Base-by-base conservation (phyloP, 257 asterid species). In the Rhazya stricta region DNA sequence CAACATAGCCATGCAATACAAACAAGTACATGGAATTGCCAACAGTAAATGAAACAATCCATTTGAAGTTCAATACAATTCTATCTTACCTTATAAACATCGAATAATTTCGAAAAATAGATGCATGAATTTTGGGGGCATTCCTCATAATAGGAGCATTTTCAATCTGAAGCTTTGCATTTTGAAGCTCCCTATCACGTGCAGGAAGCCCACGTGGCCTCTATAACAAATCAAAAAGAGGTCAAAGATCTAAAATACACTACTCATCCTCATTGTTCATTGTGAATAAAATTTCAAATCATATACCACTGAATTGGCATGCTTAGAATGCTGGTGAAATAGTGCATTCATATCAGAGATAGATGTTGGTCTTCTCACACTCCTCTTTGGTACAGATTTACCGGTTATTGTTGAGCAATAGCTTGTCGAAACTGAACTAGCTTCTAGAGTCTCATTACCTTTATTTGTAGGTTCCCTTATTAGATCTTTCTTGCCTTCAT, bases 61-160 rank as follows among this genome's bases (percentile, higher is more conserved):
- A 72, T 43, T 53, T 25, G 9, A 43, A 73, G 13, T 76, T 9
- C 43, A 57, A 23, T 18, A 34, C 4, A 32, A 61, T 6, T 25
- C 29, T 10, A 43, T 60, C 78, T 65, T 74, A 86, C 91, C 89
- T 83, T 72, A 71, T 75, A 79, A 88, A 88, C 84, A 32, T 86
- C 42, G 93, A 88, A 81, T 80, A 81, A 67, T 88, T 86, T 60
- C 93, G 80, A 71, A 88, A 88, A 80, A 85, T 67, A 29, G 88
- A 82, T 60, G 86, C 62, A 73, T 82, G 82, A 72, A 75, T 77
- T 77, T 63, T 69, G 2, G 86, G 81, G 72, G 80, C 71, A 77
- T 82, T 74, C 82, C 84, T 74, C 48, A 79, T 51, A 10, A 82
- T 71, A 2, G 86, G 84, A 79, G 93, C 85, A 27, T 67, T 85